These are phyloP conservation scores for Dictyostelium capitatum DNA, from an alignment of 78 protist genomes.

Conservation along the genomic window DNA sequence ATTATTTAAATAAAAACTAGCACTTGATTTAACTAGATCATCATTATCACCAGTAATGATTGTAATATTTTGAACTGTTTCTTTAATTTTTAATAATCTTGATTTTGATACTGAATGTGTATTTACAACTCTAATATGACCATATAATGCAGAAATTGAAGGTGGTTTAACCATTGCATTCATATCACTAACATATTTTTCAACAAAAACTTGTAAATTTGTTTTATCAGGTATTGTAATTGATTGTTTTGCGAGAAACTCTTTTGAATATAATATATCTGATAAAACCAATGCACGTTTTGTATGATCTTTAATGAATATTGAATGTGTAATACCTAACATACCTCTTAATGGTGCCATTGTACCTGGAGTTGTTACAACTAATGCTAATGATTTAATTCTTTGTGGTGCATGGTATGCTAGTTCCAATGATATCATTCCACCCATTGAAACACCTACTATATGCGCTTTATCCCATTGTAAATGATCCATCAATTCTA, in stretches of 20 bases:
- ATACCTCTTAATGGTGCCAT: conserved; percentile 36
- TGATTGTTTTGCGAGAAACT: neutral
- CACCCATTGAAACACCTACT: conserved; percentile 81
- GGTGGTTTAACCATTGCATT: neutral
- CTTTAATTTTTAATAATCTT: conserved; percentile 10
- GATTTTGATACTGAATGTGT: conserved; percentile 45
- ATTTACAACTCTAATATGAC: conserved; percentile 48
- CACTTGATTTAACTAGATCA: conserved; percentile 32
- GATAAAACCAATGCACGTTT: conserved; percentile 5
- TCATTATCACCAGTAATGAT: conserved; percentile 68
- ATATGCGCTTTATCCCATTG: conserved; percentile 63
- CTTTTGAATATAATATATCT: conserved; percentile 32
- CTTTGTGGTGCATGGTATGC: conserved; percentile 14
- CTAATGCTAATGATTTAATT: conserved; percentile 19
- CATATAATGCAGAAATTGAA: neutral
- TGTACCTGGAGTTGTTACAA: conserved; percentile 67
- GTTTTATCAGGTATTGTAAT: neutral
- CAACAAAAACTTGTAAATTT: conserved; percentile 8
- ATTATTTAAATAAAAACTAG: conserved; percentile 19
- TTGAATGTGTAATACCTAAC: neutral
- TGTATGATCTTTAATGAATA: conserved; percentile 7
- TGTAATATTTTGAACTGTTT: neutral
- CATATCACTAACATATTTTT: neutral
- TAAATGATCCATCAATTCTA: conserved; percentile 69
- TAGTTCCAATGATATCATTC: conserved; percentile 71